These are phyloP conservation scores for Chrysopogon serrulatus DNA, from an alignment of 176 grass and related monocot species.

Conservation along the genomic window DNA sequence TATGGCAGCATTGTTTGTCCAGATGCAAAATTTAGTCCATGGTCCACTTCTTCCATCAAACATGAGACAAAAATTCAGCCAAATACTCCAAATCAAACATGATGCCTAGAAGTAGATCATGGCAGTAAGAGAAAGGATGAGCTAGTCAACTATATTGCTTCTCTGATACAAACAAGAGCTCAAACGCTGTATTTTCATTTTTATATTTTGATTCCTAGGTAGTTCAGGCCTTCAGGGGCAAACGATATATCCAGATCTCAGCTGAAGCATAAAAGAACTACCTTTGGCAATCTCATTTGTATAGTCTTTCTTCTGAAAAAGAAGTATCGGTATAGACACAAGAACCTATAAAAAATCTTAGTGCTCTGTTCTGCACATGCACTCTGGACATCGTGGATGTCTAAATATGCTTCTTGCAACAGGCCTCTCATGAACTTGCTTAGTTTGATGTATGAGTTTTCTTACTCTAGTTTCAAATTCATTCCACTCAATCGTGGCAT, in stretches of 20 bases:
- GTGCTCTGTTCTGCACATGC: slow-evolving; percentile 85
- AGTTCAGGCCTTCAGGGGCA: background rate
- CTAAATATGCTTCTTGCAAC: slow-evolving; percentile 85
- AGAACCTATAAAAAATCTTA: slow-evolving; percentile 31
- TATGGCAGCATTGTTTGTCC: background rate
- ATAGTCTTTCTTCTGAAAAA: background rate
- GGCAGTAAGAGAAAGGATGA: background rate
- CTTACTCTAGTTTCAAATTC: slow-evolving; percentile 89
- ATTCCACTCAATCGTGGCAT: slow-evolving; percentile 88
- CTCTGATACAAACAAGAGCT: background rate
- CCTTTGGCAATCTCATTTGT: slow-evolving; percentile 7
- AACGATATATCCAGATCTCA: background rate
- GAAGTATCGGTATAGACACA: slow-evolving; percentile 9
- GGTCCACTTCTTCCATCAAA: background rate
- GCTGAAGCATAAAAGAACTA: slow-evolving; percentile 10
- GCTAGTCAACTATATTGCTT: background rate
- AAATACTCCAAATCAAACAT: background rate
- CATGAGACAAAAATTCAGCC: background rate
- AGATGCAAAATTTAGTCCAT: background rate
- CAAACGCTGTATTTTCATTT: background rate
- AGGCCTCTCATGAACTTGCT: slow-evolving; percentile 87
- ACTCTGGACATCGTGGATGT: slow-evolving; percentile 80
- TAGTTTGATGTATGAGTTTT: slow-evolving; percentile 91
- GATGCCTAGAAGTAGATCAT: background rate
- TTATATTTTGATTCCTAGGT: background rate